Base-by-base conservation (phyloP, 2,329 filamentous ascomycete species). In the Curvularia sp. region DNA sequence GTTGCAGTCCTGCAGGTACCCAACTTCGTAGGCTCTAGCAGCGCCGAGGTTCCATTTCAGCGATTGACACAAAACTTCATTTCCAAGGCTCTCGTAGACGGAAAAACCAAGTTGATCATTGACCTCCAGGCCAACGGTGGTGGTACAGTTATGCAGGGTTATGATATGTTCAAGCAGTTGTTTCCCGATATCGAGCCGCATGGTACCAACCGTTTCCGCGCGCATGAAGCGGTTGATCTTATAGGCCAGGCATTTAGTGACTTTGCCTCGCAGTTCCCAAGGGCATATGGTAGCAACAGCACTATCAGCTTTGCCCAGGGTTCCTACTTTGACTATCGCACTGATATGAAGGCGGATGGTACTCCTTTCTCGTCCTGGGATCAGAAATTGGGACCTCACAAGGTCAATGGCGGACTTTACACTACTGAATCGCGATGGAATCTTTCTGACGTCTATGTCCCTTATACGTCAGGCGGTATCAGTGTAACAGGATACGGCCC, bases 111-210 rank as follows among this genome's bases (percentile, higher is more conserved):
- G 68, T 79, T 89, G 3, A 83, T 89, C 23, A 79, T 89, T 39
- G 86, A 88, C 65, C 72, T 88, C 1, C 82, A 82, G 15, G 81
- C 80, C 57, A 89, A 89, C 66, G 83, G 81, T 12, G 87, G 87
- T 45, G 86, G 87, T 43, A 82, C 80, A 21, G 82, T 88, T 49
- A 71, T 86, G 13, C 81, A 84, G 41, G 86, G 84, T 9, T 86
- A 86, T 55, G 86, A 88, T 65, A 78, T 89, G 56, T 88, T 88
- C 77, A 83, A 83, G 52, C 78, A 82, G 73, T 75, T 87, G 1
- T 84, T 85, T 74, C 85, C 85, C 0, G 71, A 78, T 5, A 71
- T 80, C 3, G 73, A 81, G 7, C 79, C 80, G 1, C 84, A 82
- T 59, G 82, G 81, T n/a, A 83, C 80, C 3, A 74, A 70, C 38